A percentile compares a stretch with the other conserved stretches of the same genome.
Evolutionary conservation across 2,329 filamentous ascomycete species (phyloP).

Genomic region (Nothophaeocryptopus gaeumannii): DNA sequence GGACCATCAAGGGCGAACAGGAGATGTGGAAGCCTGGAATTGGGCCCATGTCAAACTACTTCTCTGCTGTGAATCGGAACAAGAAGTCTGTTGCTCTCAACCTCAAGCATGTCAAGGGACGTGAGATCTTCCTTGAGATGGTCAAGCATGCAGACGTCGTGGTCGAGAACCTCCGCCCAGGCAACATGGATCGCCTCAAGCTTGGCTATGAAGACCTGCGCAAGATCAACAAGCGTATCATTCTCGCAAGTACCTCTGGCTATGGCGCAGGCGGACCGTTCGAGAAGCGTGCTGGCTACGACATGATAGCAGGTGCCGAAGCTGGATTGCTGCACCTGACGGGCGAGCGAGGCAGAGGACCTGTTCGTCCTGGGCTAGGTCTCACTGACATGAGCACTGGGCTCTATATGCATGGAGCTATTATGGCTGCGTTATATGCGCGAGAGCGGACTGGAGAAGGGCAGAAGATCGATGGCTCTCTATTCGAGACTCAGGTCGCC

Average conservation of each 20-base stretch:
- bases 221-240: constrained; percentile 39
- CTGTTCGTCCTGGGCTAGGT: constrained; percentile 43
- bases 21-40: constrained; percentile 26
- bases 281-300: constrained; percentile 44
- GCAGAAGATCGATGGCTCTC: constrained; percentile 45
- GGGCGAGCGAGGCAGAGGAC: constrained; percentile 41
- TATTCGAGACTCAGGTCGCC: constrained; percentile 47
- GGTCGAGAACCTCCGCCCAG: constrained; percentile 46
- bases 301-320: constrained; percentile 46
- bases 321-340: constrained; percentile 47
- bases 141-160: constrained; percentile 41
- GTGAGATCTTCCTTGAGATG: constrained; percentile 36
- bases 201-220: constrained; percentile 41
- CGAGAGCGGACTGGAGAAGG: constrained; percentile 40
- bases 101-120: constrained; percentile 39
- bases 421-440: constrained; percentile 43
- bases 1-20: constrained; percentile 27
- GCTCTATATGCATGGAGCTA: constrained; percentile 46
- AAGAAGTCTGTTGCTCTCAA: constrained; percentile 43
- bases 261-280: constrained; percentile 46
- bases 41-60: constrained; percentile 36
- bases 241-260: constrained; percentile 46
- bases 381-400: constrained; percentile 48
- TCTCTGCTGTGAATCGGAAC: constrained; percentile 46
- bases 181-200: constrained; percentile 42